A percentile compares a stretch with the other conserved stretches of the same genome.
Evolutionary conservation across 345 rosid species (phyloP).

Genomic region (Draba incana): DNA sequence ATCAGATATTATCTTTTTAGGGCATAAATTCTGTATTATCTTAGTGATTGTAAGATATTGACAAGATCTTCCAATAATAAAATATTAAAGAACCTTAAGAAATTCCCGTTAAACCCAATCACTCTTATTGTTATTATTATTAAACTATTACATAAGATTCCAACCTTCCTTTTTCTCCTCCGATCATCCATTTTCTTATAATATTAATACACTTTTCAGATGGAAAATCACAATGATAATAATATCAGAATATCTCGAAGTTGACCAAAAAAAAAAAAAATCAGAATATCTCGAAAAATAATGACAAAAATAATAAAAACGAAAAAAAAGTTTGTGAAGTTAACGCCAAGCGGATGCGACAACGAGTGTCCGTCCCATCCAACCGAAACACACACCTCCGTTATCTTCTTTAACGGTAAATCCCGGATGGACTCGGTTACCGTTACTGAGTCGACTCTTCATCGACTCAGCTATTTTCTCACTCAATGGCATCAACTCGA

Average conservation of each 20-base stretch:
- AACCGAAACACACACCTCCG: constrained; percentile 86
- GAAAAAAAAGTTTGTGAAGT: constrained; percentile 39
- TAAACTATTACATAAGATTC: constrained; percentile 27
- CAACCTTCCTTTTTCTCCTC: constrained; percentile 21
- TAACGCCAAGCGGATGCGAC: constrained; percentile 99
- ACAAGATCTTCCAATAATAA: constrained; percentile 27
- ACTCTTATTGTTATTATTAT: constrained; percentile 10
- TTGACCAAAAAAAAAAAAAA: too few relatives aligned
- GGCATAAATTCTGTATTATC: constrained; percentile 38
- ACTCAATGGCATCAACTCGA: constrained; percentile 61
- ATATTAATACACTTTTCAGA: constrained; percentile 44
- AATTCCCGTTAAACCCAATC: constrained; percentile 30
- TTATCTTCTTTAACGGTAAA: constrained; percentile 77
- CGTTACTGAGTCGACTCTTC: constrained; percentile 52
- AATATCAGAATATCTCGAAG: constrained; percentile 39
- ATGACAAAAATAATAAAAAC: constrained; percentile 40
- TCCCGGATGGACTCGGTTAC: constrained; percentile 60
- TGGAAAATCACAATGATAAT: constrained; percentile 38
- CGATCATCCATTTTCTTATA: constrained; percentile 42
- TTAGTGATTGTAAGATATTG: constrained; percentile 25
- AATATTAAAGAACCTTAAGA: constrained; percentile 48
- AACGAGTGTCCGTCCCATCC: constrained; percentile 86
- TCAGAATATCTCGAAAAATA: constrained; percentile 43
- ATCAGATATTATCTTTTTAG: constrained; percentile 32
- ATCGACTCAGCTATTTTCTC: constrained; percentile 60